Evolutionary conservation across 345 rosid genomes (phyloP), one percentile per base, ranked within the genome.

Genomic region (Gossypium herbaceum): DNA sequence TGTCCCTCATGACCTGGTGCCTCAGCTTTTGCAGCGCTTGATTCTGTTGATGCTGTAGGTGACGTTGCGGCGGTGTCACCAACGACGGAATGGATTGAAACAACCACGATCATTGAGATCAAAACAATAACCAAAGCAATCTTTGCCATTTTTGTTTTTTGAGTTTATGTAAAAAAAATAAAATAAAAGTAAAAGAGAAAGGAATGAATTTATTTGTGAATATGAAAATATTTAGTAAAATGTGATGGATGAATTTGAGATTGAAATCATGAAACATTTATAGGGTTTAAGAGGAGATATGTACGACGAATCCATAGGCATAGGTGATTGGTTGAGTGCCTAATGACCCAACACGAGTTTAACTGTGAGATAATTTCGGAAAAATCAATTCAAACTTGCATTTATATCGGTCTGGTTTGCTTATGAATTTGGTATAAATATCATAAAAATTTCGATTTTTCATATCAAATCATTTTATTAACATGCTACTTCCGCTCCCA

Each of bases 321-420:
- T 56, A 20, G 10, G 44, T 52, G n/a, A 11, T 10, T 54, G 6
- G 47, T 29, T 58, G 11, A 24, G 8, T 24, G 2, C 7, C 27
- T 24, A 24, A 58, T 59, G 27, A 10, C 1, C 63, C 8, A 56
- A 58, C 34, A 22, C 63, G 16, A 11, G 39, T 59, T 22, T 12
- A 24, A 59, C 2, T 12, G 5, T 9, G 24, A 57, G 61, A 57
- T 22, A 20, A 20, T 57, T 20, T 22, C 16, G 87, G 86, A 90
- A 86, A 82, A 83, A 86, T 88, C 83, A 89, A 45, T 90, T 90
- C 91, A 88, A 34, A 34, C 41, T 34, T 5, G 1, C 41, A 34
- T 5, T 34, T 34, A 6, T 5, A 5, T 34, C 41, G 7, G 1
- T 5, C 41, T 34, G 7, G 7, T 5, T 34, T 4, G 41, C 41